Conservation (phyloP, 148 eudicot genomes). For the Selenicereus undatus region DNA sequence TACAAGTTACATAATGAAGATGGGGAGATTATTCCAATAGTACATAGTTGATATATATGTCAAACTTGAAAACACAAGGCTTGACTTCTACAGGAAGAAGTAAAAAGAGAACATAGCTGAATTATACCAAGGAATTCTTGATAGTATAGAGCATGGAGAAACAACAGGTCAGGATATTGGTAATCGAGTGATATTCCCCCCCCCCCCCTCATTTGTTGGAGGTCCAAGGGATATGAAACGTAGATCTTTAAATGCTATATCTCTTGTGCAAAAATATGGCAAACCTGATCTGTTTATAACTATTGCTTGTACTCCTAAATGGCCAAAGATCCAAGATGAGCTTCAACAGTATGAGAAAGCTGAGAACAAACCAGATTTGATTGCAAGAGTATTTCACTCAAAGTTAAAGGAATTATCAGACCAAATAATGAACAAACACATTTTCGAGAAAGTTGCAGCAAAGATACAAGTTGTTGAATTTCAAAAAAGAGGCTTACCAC, state of each 20-base stretch:
- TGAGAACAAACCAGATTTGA: background rate
- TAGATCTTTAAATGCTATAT: background rate
- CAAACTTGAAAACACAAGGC: constrained; percentile 2
- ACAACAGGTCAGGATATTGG: background rate
- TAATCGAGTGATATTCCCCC: background rate
- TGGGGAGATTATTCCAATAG: background rate
- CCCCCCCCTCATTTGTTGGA: background rate
- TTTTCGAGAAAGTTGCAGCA: background rate
- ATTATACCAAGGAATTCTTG: constrained; percentile 9
- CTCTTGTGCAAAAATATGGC: background rate
- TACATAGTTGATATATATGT: constrained; percentile 13
- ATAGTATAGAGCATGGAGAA: background rate
- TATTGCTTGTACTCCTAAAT: background rate
- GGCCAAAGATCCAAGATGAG: background rate
- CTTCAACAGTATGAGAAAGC: background rate
- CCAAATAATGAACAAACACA: background rate
- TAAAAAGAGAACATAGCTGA: background rate
- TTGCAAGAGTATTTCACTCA: background rate
- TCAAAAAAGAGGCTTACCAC: background rate
- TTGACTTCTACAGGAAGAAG: constrained; percentile 1
- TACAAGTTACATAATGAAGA: background rate
- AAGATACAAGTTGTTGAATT: no score
- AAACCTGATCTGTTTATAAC: background rate
- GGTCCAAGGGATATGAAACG: background rate
- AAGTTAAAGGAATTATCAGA: background rate